Evolutionary conservation across 1,284 basidiomycete species (phyloP).

Genomic region (Coniophora puteana): DNA sequence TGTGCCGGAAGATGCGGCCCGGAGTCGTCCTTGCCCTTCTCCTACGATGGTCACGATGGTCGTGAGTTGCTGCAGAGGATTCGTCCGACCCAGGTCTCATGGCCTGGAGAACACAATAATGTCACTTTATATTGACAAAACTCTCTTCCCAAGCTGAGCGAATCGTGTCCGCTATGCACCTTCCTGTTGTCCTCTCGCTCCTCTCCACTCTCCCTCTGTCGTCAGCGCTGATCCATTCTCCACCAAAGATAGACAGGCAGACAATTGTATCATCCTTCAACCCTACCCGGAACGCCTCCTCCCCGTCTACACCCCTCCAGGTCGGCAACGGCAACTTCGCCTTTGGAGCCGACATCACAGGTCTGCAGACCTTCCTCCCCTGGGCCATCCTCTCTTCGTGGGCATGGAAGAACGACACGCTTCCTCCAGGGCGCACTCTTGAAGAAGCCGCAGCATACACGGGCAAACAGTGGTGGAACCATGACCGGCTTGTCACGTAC

Average conservation of each 20-base stretch:
- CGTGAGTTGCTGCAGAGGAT: too few species aligned
- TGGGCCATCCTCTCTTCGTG: conserved; percentile 55
- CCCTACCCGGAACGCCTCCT: conserved; percentile 47
- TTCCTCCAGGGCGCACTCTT: conserved; percentile 40
- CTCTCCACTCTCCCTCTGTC: too few species aligned
- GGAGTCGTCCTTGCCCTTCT: too few species aligned
- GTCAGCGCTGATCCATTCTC: too few species aligned
- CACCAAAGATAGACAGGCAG: conserved; percentile 33
- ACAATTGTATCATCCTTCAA: conserved; percentile 49
- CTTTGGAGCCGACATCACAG: conserved; percentile 56
- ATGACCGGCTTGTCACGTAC: conserved; percentile 47
- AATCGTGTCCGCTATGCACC: too few species aligned
- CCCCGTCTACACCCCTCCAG: conserved; percentile 49
- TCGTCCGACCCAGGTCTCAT: too few species aligned
- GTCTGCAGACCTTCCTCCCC: conserved; percentile 53
- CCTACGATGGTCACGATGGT: too few species aligned
- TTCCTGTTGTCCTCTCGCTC: too few species aligned
- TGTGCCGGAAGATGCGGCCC: conserved; percentile 10
- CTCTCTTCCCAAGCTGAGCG: too few species aligned
- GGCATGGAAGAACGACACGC: conserved; percentile 61
- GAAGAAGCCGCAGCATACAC: conserved; percentile 44
- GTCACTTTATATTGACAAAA: too few species aligned
- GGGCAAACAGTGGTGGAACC: conserved; percentile 48
- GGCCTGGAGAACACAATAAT: too few species aligned
- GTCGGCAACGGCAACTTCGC: conserved; percentile 62